phyloP scores from a whole-genome alignment of 2,329 filamentous ascomycete species.

The Penicillium sp. region DNA sequence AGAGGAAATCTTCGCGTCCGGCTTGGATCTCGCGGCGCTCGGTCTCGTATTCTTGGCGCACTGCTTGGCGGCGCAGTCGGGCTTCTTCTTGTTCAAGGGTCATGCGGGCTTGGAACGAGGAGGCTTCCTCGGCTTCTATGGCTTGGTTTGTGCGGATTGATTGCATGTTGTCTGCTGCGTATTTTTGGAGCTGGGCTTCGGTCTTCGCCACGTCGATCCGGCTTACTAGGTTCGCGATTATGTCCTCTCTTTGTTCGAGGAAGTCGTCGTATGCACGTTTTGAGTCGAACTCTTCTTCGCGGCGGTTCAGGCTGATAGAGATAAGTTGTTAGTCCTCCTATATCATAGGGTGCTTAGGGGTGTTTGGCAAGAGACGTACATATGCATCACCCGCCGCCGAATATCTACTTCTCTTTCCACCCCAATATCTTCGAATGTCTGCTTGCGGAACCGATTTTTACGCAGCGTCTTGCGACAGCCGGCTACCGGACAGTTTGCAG shows the following conservation, averaged over 20 bases:
- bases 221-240: conserved; percentile 83
- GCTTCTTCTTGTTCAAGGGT: conserved; percentile 66
- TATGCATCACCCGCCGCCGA: conserved; percentile 68
- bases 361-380: conserved; percentile 38
- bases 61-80: conserved; percentile 61
- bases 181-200: conserved; percentile 61
- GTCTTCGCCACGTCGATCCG: conserved; percentile 67
- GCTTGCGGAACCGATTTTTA: conserved; percentile 76
- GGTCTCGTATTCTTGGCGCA: conserved; percentile 67
- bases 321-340: conserved; percentile 6
- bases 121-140: conserved; percentile 49
- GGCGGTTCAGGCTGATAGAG: conserved; percentile 72
- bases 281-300: conserved; percentile 86
- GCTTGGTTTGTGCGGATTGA: conserved; percentile 55
- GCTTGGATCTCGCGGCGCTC: conserved; percentile 65
- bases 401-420: conserved; percentile 96
- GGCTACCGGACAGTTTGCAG: conserved; percentile 87
- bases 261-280: conserved; percentile 88
- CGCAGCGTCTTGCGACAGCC: conserved; percentile 85
- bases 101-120: conserved; percentile 48
- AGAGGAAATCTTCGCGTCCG: conserved; percentile 67
- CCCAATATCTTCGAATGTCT: conserved; percentile 84
- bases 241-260: conserved; percentile 84
- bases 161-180: conserved; percentile 69
- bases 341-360: background rate